Evolutionary conservation across 306 rosid species (phyloP), one percentile per base, ranked within the genome.

Genomic region (Lablab purpureus): DNA sequence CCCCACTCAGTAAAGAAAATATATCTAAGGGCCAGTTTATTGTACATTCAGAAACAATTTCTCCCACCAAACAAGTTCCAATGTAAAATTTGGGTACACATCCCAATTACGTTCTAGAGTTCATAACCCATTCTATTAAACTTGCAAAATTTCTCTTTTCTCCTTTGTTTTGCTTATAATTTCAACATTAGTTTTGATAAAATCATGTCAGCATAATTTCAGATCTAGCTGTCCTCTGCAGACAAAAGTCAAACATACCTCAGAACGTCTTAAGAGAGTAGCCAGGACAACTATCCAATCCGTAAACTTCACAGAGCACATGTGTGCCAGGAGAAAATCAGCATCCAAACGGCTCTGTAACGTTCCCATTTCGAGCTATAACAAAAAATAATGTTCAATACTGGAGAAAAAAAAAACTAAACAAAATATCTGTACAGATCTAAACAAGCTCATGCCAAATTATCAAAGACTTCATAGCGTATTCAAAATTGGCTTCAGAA

Each of bases 251-350:
- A 76, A 59, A 54, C 80, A 50, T 88, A 93, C 98, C 95, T 95
- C 98, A 10, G 97, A 87, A 27, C 94, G 94, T 73, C 99, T 89
- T 74, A 95, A 84, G 41, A 95, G 96, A 37, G 99, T 95, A 23
- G 98, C 99, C 67, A 93, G 85, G 76, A 93, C 99, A 74, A 93
- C 99, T 84, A 95, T 95, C 99, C 99, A 95, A 85, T 95, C 98
- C 87, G 93, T 93, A 76, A 95, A 95, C 86, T 93, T 95, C 80
- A 95, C 98, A 14, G 96, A 93, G 87, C 99, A 93, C 99, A 95
- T 91, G 66, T 91, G 92, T 64, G 97, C 94, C 85, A 95, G 84
- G 76, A 91, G 98, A 83, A 95, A 95, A 77, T 95, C 98, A 12
- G 98, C 99, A 79, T 95, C 99, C 92, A 95, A 82, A 72, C 98